These are phyloP conservation scores for Diplocarpon rosae DNA, from an alignment of 2,329 filamentous ascomycete genomes.

Conservation along the genomic window DNA sequence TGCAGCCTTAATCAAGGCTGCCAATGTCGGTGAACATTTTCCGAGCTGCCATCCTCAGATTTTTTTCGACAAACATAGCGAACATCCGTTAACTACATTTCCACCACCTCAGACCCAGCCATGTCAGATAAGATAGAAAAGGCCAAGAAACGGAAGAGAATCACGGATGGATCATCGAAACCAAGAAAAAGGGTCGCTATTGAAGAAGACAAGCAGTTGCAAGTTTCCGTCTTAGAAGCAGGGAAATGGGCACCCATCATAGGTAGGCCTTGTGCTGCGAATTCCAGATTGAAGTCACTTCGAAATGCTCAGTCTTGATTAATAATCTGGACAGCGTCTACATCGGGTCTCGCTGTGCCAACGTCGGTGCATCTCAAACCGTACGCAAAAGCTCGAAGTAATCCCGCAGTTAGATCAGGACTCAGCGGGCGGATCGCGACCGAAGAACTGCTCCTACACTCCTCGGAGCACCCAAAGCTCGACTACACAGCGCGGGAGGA, in stretches of 20 bases:
- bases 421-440: constrained; percentile 21
- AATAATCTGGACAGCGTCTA: constrained; percentile 22
- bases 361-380: constrained; percentile 24
- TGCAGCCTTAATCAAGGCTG: neutral
- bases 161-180: constrained; percentile 28
- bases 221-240: constrained; percentile 35
- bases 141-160: constrained; percentile 41
- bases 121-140: constrained; percentile 24
- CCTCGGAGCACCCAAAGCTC: constrained; percentile 43
- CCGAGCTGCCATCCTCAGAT: neutral
- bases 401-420: constrained; percentile 16
- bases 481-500: constrained; percentile 51
- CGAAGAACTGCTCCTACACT: constrained; percentile 46
- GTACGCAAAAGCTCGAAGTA: constrained; percentile 24
- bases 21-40: constrained; percentile 1
- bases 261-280: constrained; percentile 30
- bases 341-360: constrained; percentile 27
- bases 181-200: constrained; percentile 44
- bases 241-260: constrained; percentile 41
- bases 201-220: constrained; percentile 30
- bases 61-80: neutral
- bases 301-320: neutral
- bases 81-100: neutral
- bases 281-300: neutral
- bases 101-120: neutral